A percentile compares a stretch with the other conserved stretches of the same genome.
phyloP scores from a whole-genome alignment of 331 rosid species.

The Erythrophleum ivorense region DNA sequence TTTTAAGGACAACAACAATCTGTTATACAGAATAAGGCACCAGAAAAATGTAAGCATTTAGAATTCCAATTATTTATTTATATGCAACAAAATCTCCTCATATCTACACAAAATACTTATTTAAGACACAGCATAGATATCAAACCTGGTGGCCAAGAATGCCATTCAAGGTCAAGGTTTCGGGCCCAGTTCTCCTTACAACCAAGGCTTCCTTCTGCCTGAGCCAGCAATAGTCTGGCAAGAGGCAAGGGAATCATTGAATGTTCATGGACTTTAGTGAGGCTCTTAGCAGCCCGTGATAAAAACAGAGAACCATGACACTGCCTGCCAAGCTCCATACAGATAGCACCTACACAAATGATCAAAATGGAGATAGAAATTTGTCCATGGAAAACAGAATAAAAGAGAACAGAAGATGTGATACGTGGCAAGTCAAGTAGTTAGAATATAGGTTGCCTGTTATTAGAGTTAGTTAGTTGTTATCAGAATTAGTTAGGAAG shows the following conservation, averaged over 20 bases:
- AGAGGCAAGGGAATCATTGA: constrained; percentile 67
- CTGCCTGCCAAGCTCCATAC: constrained; percentile 80
- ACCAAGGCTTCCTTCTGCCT: constrained; percentile 89
- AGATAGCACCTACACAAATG: constrained; percentile 66
- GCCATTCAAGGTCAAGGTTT: constrained; percentile 79
- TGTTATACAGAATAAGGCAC: constrained; percentile 5
- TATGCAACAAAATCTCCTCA: constrained; percentile 14
- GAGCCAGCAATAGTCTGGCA: constrained; percentile 72
- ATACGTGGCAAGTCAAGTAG: no score
- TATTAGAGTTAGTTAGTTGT: no score
- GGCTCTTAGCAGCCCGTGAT: constrained; percentile 68
- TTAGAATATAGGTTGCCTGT: no score
- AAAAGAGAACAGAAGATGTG: not conserved
- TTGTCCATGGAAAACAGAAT: not conserved
- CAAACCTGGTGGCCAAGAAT: constrained; percentile 91
- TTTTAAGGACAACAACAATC: constrained; percentile 17
- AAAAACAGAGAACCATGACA: constrained; percentile 47
- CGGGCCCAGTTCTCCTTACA: constrained; percentile 80
- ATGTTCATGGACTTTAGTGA: constrained; percentile 59
- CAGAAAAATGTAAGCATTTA: constrained; percentile 7
- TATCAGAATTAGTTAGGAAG: no score
- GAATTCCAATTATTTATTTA: constrained; percentile 7
- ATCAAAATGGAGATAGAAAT: constrained; percentile 11
- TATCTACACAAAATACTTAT: not conserved
- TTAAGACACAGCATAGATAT: constrained; percentile 27